Percentiles rank a stretch among this genome's conserved stretches.
These are phyloP conservation scores for Hibiscus syriacus DNA, from an alignment of 345 rosid species.

Conservation along the genomic window DNA sequence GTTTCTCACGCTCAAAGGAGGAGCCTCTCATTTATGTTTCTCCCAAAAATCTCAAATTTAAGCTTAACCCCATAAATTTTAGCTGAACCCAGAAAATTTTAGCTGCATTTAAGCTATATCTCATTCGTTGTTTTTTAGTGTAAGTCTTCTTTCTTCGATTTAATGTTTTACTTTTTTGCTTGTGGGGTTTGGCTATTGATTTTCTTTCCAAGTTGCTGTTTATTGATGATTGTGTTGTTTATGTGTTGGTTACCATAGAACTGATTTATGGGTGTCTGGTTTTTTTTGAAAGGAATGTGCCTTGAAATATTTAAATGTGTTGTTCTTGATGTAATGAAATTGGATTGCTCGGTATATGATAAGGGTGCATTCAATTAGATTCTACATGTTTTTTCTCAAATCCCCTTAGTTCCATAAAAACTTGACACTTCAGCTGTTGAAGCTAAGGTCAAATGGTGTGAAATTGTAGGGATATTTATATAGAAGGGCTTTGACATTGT, in stretches of 20 bases:
- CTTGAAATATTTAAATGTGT: not conserved
- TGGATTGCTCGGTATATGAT: not conserved
- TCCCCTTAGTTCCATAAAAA: not conserved
- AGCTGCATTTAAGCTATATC: conserved; percentile 9
- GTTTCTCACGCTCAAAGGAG: not conserved
- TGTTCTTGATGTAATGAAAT: conserved; percentile 4
- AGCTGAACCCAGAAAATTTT: not conserved
- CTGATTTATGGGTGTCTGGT: not conserved
- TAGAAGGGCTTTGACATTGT: too few relatives aligned
- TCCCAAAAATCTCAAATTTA: not conserved
- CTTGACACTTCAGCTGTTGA: not conserved
- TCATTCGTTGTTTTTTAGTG: conserved; percentile 11
- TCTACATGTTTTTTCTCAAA: not conserved
- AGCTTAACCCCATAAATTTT: not conserved
- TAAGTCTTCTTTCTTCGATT: conserved; percentile 17
- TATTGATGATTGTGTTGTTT: not conserved
- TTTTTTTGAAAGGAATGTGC: not conserved
- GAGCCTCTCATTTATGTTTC: conserved; percentile 12
- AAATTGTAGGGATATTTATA: not conserved
- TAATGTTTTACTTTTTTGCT: conserved; percentile 5
- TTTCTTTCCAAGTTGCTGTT: conserved; percentile 6
- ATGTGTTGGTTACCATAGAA: not conserved
- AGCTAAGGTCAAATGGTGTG: not conserved
- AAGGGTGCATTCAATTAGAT: not conserved
- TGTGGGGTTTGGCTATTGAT: not conserved